Conservation (phyloP, 352 stramenopile genomes). For the Phytophthora megakarya region DNA sequence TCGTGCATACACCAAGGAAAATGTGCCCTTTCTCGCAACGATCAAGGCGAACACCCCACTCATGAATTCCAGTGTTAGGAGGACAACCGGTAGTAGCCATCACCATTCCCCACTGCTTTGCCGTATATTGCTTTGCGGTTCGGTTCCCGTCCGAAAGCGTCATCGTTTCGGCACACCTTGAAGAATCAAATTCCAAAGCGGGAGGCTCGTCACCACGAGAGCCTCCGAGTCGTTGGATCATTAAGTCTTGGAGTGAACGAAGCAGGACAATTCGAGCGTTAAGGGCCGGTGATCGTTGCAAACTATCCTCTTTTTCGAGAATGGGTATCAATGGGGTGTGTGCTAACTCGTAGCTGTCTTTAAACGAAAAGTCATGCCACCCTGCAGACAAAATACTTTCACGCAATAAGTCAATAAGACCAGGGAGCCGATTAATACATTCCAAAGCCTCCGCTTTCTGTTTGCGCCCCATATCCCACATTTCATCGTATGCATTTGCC, state of each 20-base stretch:
- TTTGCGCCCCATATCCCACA: constrained; percentile 65
- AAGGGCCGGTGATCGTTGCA: constrained; percentile 6
- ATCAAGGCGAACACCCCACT: constrained; percentile 88
- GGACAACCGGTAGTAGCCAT: constrained; percentile 86
- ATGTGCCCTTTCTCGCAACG: constrained; percentile 91
- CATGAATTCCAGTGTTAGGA: constrained; percentile 85
- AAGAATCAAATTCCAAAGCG: constrained; percentile 86
- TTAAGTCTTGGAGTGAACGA: constrained; percentile 84
- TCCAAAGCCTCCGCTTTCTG: constrained; percentile 73
- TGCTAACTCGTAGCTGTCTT: constrained; percentile 59
- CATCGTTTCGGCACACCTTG: constrained; percentile 89
- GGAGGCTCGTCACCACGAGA: constrained; percentile 75
- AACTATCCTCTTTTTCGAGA: constrained; percentile 49
- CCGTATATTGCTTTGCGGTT: constrained; percentile 89
- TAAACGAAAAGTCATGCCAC: constrained; percentile 66
- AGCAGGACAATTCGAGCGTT: constrained; percentile 73
- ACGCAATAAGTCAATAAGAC: constrained; percentile 63
- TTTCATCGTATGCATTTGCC: constrained; percentile 67
- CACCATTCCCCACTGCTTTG: constrained; percentile 92
- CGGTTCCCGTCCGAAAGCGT: constrained; percentile 83
- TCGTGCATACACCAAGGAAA: constrained; percentile 87
- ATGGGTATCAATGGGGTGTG: constrained; percentile 74
- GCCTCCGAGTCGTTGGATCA: constrained; percentile 80
- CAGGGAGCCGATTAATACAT: constrained; percentile 65
- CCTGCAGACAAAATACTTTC: constrained; percentile 64